phyloP scores from a whole-genome alignment of 1,284 basidiomycete species.

The Ceratobasidium sp. region DNA sequence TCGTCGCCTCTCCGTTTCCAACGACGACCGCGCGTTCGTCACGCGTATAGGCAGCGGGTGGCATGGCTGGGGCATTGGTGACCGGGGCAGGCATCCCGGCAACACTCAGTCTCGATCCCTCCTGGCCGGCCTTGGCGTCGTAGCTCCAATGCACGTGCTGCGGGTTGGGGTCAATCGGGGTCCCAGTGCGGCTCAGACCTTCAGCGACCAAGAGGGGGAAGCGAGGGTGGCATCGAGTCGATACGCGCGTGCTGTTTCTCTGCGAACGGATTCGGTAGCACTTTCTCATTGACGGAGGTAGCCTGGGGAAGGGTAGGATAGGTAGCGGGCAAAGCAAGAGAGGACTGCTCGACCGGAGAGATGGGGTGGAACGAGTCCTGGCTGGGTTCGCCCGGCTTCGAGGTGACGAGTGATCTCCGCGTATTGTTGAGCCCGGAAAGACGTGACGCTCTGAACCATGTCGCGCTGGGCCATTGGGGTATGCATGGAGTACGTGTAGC shows the following conservation, averaged over 20 bases:
- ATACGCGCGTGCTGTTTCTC: constrained; percentile 21
- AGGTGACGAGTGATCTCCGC: constrained; percentile 45
- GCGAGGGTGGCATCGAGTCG: constrained; percentile 25
- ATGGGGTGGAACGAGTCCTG: constrained; percentile 36
- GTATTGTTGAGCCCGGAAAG: constrained; percentile 46
- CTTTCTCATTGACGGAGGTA: no score
- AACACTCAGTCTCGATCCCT: constrained; percentile 22
- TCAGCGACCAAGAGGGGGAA: constrained; percentile 30
- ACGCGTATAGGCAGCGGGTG: constrained; percentile 18
- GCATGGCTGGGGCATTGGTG: not conserved
- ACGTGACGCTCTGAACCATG: constrained; percentile 42
- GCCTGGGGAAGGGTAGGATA: no score
- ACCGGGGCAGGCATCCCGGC: constrained; percentile 11
- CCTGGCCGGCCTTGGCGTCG: constrained; percentile 21
- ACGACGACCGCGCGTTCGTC: constrained; percentile 26
- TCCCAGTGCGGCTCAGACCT: constrained; percentile 43
- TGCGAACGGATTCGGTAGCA: constrained; percentile 34
- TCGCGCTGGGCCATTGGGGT: not conserved
- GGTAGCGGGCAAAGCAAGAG: no score
- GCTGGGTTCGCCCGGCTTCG: constrained; percentile 10
- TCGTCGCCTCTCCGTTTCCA: constrained; percentile 21
- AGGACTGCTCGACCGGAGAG: constrained; percentile 16
- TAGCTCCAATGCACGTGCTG: constrained; percentile 43
- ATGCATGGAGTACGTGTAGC: constrained; percentile 32
- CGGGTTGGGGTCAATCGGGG: constrained; percentile 45